phyloP scores from a whole-genome alignment of 768 basidiomycete species.

The Suillus americanus region DNA sequence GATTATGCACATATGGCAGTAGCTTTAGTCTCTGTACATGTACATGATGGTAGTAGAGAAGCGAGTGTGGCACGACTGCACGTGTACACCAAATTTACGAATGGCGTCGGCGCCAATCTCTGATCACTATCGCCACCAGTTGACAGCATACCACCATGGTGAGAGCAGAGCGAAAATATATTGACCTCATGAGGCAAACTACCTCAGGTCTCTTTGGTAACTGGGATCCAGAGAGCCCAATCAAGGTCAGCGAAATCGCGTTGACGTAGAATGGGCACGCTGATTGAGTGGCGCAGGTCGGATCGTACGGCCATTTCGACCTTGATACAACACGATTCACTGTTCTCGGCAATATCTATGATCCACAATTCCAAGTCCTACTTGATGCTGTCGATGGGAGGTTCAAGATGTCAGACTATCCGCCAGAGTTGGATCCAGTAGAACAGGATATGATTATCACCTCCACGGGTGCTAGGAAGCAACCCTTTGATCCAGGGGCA shows the following conservation, averaged over 20 bases:
- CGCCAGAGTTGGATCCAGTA: constrained; percentile 11
- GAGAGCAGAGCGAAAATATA: constrained; percentile 27
- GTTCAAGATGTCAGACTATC: constrained; percentile 16
- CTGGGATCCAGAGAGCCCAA: constrained; percentile 35
- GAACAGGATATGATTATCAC: constrained; percentile 26
- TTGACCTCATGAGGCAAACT: constrained; percentile 29
- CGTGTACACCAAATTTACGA: neutral
- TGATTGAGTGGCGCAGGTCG: constrained; percentile 25
- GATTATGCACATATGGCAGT: too few relatives aligned
- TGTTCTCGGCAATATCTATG: constrained; percentile 34
- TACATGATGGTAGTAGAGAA: neutral
- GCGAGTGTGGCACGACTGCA: neutral
- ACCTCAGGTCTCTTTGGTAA: constrained; percentile 34
- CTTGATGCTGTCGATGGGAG: constrained; percentile 10
- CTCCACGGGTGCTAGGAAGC: constrained; percentile 20
- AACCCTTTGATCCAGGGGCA: constrained; percentile 12
- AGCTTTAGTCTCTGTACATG: too few relatives aligned
- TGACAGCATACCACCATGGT: neutral
- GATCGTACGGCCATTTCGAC: constrained; percentile 34
- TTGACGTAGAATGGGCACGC: neutral
- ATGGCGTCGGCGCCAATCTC: neutral
- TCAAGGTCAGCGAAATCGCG: constrained; percentile 24
- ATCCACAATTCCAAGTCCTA: constrained; percentile 16
- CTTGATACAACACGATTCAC: constrained; percentile 27
- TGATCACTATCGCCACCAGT: neutral